Percentiles rank a stretch among this genome's conserved stretches.
phyloP scores from a whole-genome alignment of 2,329 filamentous ascomycete species.

The Fusarium robinianum region DNA sequence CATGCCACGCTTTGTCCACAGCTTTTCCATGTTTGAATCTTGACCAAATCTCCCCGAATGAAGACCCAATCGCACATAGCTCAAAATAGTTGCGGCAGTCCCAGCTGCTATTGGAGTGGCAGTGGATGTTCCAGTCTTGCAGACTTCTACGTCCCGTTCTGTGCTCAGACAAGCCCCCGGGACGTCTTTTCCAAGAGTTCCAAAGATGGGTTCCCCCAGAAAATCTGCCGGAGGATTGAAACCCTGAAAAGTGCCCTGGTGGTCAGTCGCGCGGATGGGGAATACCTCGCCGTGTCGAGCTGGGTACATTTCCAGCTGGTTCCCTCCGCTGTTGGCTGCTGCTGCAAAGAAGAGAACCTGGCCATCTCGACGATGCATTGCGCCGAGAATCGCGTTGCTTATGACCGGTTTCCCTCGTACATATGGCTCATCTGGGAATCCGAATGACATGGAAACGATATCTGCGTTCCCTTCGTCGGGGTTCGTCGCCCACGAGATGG shows the following conservation, averaged over 20 bases:
- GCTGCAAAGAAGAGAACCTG: slow-evolving; percentile 5
- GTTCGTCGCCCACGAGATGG: slow-evolving; percentile 4
- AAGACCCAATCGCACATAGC: slow-evolving; percentile 1
- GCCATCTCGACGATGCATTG: neutral
- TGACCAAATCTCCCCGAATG: too few relatives aligned
- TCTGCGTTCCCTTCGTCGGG: slow-evolving; percentile 3
- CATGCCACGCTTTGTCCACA: too few relatives aligned
- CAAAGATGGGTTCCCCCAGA: neutral
- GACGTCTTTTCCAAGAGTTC: slow-evolving; percentile 4
- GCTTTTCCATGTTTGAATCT: too few relatives aligned
- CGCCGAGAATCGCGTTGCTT: neutral
- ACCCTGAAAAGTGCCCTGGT: neutral
- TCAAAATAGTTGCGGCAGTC: slow-evolving; percentile 4
- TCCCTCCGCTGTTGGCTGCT: slow-evolving; percentile 6
- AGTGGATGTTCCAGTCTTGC: slow-evolving; percentile 5
- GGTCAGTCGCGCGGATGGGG: slow-evolving; percentile 7
- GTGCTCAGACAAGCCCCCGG: slow-evolving; percentile 3
- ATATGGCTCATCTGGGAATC: neutral
- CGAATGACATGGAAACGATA: slow-evolving; percentile 6
- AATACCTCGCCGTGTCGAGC: neutral
- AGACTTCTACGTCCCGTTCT: neutral
- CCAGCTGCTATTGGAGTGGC: slow-evolving; percentile 9
- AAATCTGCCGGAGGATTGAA: slow-evolving; percentile 4
- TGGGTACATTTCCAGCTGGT: slow-evolving; percentile 6
- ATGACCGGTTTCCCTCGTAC: neutral